These are phyloP conservation scores for Combretum micranthum DNA, from an alignment of 345 rosid genomes.

Conservation along the genomic window DNA sequence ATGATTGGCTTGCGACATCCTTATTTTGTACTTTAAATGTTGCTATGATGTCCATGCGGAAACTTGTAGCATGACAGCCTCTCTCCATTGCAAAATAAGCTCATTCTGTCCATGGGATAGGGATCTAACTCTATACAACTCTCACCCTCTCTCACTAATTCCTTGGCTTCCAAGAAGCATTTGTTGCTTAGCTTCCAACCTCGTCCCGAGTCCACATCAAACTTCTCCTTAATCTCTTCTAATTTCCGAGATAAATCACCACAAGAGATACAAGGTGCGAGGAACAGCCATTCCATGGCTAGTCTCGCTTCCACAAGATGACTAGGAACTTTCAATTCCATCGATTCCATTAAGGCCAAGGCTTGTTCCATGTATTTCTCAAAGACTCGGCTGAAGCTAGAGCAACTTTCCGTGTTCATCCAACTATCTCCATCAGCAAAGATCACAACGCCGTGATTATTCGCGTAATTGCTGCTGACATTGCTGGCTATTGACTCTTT, in stretches of 20 bases:
- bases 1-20: neutral
- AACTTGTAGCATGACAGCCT: conserved; percentile 13
- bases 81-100: conserved; percentile 24
- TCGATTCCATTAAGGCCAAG: conserved; percentile 20
- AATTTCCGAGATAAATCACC: conserved; percentile 7
- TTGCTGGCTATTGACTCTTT: conserved; percentile 4
- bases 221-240: conserved; percentile 7
- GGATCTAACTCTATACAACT: conserved; percentile 14
- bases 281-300: conserved; percentile 23
- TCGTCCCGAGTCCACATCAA: conserved; percentile 5
- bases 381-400: conserved; percentile 17
- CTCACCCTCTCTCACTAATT: conserved; percentile 18
- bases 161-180: conserved; percentile 25
- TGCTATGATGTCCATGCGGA: conserved; percentile 17
- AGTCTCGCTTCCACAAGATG: conserved; percentile 22
- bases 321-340: conserved; percentile 14
- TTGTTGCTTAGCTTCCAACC: conserved; percentile 15
- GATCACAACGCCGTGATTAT: conserved; percentile 12
- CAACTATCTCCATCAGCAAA: conserved; percentile 22
- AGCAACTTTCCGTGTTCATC: neutral
- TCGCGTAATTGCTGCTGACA: neutral
- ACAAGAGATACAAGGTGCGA: conserved; percentile 18
- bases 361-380: conserved; percentile 15
- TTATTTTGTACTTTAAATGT: neutral
- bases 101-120: conserved; percentile 25